Evolutionary conservation across 805 yeast species (phyloP), one percentile per base, ranked within the genome.

Genomic region (Candida patagonica): DNA sequence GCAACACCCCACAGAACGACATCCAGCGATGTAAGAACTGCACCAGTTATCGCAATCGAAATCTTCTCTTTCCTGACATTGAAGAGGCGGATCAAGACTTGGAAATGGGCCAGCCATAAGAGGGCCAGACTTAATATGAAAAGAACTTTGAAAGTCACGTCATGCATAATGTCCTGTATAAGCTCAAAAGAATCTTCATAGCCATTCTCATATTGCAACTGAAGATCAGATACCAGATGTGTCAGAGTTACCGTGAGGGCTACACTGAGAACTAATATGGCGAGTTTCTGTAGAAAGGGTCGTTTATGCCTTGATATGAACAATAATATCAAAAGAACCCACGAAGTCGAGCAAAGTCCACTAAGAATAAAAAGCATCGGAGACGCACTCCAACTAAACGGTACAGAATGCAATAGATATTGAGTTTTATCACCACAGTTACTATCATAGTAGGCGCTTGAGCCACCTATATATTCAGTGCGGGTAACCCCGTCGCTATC

Each of bases 301-400:
- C 80, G 72, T 20, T 72, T 62, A 47, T 73, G 73, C 29, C 71
- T 73, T 16, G 75, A 69, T 24, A 83, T 54, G 16, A 72, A 52
- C 31, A 80, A 62, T 25, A 81, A 58, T 13, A 80, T 44, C 37
- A 79, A 60, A 20, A 84, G 62, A 75, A 82, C 74, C 94, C 94
- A 84, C 21, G 78, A 65, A 12, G 79, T 69, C 6, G 55, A 59
- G 3, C 59, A 52, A 12, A 54, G 48, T 6, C 58, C 63, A 4
- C 61, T 42, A 20, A 60, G 36, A 3, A 60, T 47, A 40, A 50
- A 60, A 2, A 57, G 53, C 9, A 59, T 51, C n/a, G 63, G 63
- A 5, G 55, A 43, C 15, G 51, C 52, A 4, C 55, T 46, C 6
- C 62, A 60, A 41, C 53, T 53, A 38, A 59, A 59, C 22, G 62